Conservation (phyloP, 1,284 basidiomycete species). For the Neonothopanus nambi region DNA sequence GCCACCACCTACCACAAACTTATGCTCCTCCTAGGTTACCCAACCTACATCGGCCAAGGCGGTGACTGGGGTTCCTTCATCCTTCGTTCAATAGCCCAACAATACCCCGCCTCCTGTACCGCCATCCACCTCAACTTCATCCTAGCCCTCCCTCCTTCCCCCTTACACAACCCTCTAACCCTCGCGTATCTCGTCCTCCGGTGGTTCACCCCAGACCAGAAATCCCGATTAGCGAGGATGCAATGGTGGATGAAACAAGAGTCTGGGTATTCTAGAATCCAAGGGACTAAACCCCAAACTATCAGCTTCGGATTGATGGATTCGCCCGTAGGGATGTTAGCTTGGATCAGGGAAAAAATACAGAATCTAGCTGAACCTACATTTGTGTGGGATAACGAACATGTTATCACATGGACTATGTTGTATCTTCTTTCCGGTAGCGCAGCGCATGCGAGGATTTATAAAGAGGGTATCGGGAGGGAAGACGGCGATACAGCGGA, state of each 20-base stretch:
- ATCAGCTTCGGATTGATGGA: slow-evolving; percentile 19
- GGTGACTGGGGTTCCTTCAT: slow-evolving; percentile 46
- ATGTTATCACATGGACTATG: slow-evolving; percentile 19
- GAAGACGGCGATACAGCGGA: slow-evolving; percentile 20
- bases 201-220: slow-evolving; percentile 18
- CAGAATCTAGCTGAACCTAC: slow-evolving; percentile 13
- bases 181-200: slow-evolving; percentile 12
- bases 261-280: slow-evolving; percentile 19
- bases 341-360: slow-evolving; percentile 22
- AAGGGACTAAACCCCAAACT: slow-evolving; percentile 21
- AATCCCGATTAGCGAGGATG: slow-evolving; percentile 13
- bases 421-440: slow-evolving; percentile 18
- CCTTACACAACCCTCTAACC: slow-evolving; percentile 15
- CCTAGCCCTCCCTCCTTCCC: slow-evolving; percentile 24
- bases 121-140: slow-evolving; percentile 30
- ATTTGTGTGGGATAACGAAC: slow-evolving; percentile 17
- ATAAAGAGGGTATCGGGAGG: slow-evolving; percentile 25
- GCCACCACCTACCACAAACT: slow-evolving; percentile 35
- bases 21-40: slow-evolving; percentile 43
- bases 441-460: slow-evolving; percentile 29
- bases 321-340: slow-evolving; percentile 21
- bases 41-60: slow-evolving; percentile 41
- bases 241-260: slow-evolving; percentile 17
- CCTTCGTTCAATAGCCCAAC: slow-evolving; percentile 22
- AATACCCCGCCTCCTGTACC: slow-evolving; percentile 25